phyloP scores from a whole-genome alignment of 148 eudicot genomes.

The Chenopodium formosanum region DNA sequence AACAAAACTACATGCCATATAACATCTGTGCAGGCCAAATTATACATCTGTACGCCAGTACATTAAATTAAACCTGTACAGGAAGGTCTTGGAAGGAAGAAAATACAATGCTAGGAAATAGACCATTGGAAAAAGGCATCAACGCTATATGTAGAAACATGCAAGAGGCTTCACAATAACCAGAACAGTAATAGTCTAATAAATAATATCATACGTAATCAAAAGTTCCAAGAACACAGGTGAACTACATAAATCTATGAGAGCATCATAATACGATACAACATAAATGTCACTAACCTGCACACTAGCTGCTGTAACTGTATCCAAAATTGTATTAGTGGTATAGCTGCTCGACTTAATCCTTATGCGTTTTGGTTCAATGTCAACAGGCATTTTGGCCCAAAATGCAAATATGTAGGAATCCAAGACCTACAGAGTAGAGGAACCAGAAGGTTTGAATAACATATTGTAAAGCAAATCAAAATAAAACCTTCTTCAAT shows the following conservation, averaged over 20 bases:
- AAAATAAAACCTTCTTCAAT: background rate
- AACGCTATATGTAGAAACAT: background rate
- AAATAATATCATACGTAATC: background rate
- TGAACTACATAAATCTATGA: background rate
- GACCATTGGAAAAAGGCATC: background rate
- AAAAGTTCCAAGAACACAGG: background rate
- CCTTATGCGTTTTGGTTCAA: slow-evolving; percentile 74
- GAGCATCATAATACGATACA: background rate
- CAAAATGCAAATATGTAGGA: slow-evolving; percentile 88
- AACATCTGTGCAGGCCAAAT: background rate
- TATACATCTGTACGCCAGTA: background rate
- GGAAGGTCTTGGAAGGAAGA: background rate
- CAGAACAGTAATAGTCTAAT: background rate
- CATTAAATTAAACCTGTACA: background rate
- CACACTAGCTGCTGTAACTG: slow-evolving; percentile 83
- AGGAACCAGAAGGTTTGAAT: slow-evolving; percentile 4
- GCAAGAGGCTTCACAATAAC: background rate
- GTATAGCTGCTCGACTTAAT: slow-evolving; percentile 84
- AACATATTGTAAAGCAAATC: background rate
- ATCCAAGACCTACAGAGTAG: slow-evolving; percentile 62
- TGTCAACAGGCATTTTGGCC: slow-evolving; percentile 71
- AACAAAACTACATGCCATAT: background rate
- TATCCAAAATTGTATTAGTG: slow-evolving; percentile 73
- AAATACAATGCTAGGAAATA: background rate
- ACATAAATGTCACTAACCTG: slow-evolving; percentile 51